Evolutionary conservation across 225 moss, liverwort and hornwort genomes (phyloP).

Genomic region (Neckera pumila): DNA sequence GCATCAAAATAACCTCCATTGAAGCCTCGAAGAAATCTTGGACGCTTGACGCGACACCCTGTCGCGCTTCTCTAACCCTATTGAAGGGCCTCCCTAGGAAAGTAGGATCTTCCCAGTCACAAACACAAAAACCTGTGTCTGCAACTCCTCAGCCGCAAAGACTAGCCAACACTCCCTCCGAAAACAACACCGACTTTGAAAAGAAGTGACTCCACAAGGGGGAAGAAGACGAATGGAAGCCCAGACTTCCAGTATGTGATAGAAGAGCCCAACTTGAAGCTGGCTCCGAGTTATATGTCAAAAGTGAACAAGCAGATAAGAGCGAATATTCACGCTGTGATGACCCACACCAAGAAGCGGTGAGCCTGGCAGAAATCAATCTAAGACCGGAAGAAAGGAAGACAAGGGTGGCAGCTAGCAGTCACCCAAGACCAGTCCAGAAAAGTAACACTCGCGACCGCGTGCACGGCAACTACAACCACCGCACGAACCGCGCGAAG

Average conservation of each 20-base stretch:
- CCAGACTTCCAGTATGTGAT: not conserved
- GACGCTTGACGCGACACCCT: not conserved
- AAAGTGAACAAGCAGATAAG: constrained; percentile 16
- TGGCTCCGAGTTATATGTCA: not conserved
- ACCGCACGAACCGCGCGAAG: not conserved
- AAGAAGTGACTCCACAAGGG: not conserved
- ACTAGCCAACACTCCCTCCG: not conserved
- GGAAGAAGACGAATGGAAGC: not conserved
- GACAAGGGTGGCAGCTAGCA: not conserved
- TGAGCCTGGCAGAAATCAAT: not conserved
- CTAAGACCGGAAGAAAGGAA: not conserved
- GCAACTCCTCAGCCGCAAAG: not conserved
- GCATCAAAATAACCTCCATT: constrained; percentile 23
- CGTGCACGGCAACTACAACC: not conserved
- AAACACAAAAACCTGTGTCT: not conserved
- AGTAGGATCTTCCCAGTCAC: not conserved
- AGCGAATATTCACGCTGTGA: constrained; percentile 18
- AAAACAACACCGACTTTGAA: not conserved
- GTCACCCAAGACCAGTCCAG: not conserved
- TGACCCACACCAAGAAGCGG: not conserved
- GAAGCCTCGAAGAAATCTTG: not conserved
- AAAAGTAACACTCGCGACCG: not conserved
- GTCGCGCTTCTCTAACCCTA: not conserved
- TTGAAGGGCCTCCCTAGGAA: not conserved
- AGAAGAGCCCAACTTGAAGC: not conserved